Evolutionary conservation across 108 stramenopile genomes (phyloP), one percentile per base, ranked within the genome.

Genomic region (Discostella stelligeroides): DNA sequence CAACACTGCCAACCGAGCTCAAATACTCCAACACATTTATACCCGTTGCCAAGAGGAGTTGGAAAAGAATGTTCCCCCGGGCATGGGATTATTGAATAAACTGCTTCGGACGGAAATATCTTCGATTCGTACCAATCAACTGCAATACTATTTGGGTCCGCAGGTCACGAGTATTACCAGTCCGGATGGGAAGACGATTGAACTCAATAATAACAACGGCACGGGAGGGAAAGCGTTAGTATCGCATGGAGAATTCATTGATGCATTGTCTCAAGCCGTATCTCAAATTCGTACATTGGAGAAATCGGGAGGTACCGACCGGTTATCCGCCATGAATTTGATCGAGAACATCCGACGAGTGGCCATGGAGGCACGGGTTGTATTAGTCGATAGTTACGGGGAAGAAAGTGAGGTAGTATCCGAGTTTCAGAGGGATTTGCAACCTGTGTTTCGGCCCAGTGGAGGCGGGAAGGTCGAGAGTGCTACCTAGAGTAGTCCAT

Each of bases 1-100:
- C n/a, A n/a, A n/a, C n/a, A 56, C 58, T 43, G 86, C 86, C 13
- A 85, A 75, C 64, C 66, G 92, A 25, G 64, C 81, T 38, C 86
- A 88, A 46, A 88, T 94, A 51, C 70, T 94, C 13, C 88, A 88
- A 63, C 92, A 94, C 53, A 83, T 94, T 15, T 91, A 94, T 64
- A 94, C 92, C 2, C 81, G 92, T 1, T 94, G 92, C 56, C 92
- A 94, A 47, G 92, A 94, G 66, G 92, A 94, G 58, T 79, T 94
- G 10, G 92, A 94, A 64, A 91, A 91, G 78, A 80, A 61, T 20
- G 86, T 94, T 8, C 73, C 80, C 34, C 87, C 92, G 0, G 92
- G 92, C 21, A 72, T 86, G 39, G 89, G 87, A n/a, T 50, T 94
- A 6, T 74, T 94, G 63, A 94, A 91, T 73, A 94, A 94, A 56